Base-by-base conservation (phyloP, 352 stramenopile species). In the Vaucheria bursata region DNA sequence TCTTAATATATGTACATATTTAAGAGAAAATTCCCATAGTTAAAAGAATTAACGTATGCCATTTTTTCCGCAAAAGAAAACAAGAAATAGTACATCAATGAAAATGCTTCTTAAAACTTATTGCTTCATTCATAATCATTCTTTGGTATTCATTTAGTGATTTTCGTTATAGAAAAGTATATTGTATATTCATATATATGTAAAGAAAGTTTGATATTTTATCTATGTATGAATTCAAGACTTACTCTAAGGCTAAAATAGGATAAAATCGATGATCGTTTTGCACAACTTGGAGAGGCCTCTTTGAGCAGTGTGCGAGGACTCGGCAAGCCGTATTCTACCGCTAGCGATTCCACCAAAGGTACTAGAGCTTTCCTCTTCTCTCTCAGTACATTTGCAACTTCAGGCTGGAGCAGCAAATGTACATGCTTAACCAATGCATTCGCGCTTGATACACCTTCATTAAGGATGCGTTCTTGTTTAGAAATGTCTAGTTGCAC, bases 241-340 rank as follows among this genome's bases (percentile, higher is more conserved):
- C 45, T 59, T 25, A 59, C 45, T 25, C 18, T 59, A 25, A 59
- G 18, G 45, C 45, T 59, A 25, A 59, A 59, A 59, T 80, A 80
- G 35, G 32, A 39, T 49, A 71, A 77, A n/a, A 77, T 71, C 5
- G 4, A 73, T 12, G 64, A 45, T 0, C 65, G 75, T 33, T 18
- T 35, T 45, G 64, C 64, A 68, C 74, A 77, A 33, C 35, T 39
- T 0, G 69, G 1, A 33, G 75, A 70, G 25, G 67, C 69, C 6
- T 73, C 31, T 8, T 40, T 70, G 45, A 79, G 33, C 25, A 80
- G 40, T 34, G 31, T 53, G n/a, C 70, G 67, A 38, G 75, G n/a
- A 37, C 67, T 74, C 6, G 75, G 75, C 1, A 80, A 70, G 1
- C 40, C 45, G 12, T 73, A 31, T 6, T 67, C 33, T 1, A 39